A percentile compares a stretch with the other conserved stretches of the same genome.
These are phyloP conservation scores for Citrus australasica DNA, from an alignment of 345 rosid species.

Conservation along the genomic window DNA sequence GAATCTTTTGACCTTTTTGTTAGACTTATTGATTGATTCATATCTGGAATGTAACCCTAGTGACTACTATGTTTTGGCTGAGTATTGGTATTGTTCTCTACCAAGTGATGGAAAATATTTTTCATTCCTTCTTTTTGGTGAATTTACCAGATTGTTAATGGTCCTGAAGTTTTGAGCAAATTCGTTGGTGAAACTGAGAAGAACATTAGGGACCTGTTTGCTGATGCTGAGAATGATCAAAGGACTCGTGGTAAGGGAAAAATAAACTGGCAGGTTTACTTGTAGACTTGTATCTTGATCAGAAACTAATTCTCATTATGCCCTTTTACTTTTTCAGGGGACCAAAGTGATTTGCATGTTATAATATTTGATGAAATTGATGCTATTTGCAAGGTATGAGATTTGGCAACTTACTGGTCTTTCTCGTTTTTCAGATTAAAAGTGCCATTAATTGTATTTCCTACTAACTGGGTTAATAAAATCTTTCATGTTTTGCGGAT, in stretches of 20 bases:
- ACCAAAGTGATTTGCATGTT: conserved; percentile 94
- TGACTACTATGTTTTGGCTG: background rate
- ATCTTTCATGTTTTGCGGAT: background rate
- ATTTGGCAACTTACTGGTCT: conserved; percentile 7
- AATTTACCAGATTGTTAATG: conserved; percentile 75
- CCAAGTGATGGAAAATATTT: conserved; percentile 4
- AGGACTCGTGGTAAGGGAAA: conserved; percentile 59
- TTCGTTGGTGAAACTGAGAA: conserved; percentile 99
- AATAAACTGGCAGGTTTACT: conserved; percentile 6
- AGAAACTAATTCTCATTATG: conserved; percentile 9
- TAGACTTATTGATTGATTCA: background rate
- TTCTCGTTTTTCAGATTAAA: background rate
- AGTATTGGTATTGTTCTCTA: conserved; percentile 1
- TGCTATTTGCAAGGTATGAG: conserved; percentile 96
- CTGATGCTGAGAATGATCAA: conserved; percentile 98
- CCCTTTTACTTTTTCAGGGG: conserved; percentile 57
- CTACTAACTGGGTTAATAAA: background rate
- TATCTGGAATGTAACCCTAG: background rate
- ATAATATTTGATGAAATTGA: conserved; percentile 99
- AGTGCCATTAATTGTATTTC: background rate
- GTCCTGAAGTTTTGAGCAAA: conserved; percentile 98
- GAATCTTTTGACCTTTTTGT: conserved; percentile 1
- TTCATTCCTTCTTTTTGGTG: conserved; percentile 16
- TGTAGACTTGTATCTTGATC: conserved; percentile 13
- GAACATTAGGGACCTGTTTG: conserved; percentile 90